Percentiles rank a stretch among this genome's conserved stretches.
phyloP scores from a whole-genome alignment of 202 grass and related monocot genomes.

The Carex sylvatica region DNA sequence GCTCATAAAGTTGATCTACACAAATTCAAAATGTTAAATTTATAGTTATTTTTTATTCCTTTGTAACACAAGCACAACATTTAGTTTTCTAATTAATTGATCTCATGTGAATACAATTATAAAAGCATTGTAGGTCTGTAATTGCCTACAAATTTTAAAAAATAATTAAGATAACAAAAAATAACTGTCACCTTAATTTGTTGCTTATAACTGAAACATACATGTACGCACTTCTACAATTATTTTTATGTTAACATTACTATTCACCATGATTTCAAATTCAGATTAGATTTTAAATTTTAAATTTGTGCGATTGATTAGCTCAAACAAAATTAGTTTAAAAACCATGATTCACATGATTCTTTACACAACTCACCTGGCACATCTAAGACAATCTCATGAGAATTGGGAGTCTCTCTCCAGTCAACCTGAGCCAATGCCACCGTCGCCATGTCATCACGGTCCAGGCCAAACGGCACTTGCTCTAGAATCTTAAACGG shows the following conservation, averaged over 20 bases:
- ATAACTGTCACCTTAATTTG: background rate
- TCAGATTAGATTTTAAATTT: background rate
- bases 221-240: background rate
- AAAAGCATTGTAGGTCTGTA: too few species aligned
- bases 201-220: background rate
- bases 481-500: conserved; percentile 89
- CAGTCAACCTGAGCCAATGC: conserved; percentile 65
- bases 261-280: background rate
- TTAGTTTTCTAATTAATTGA: too few species aligned
- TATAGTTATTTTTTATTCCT: too few species aligned
- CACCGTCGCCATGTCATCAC: conserved; percentile 47
- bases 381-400: conserved; percentile 78
- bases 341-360: background rate
- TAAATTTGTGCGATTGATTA: background rate
- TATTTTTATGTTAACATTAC: background rate
- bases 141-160: background rate
- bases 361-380: conserved; percentile 28
- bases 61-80: too few species aligned
- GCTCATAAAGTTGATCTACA: background rate
- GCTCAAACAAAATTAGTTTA: background rate
- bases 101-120: too few species aligned
- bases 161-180: background rate
- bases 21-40: background rate
- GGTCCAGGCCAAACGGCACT: conserved; percentile 58
- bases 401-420: conserved; percentile 61